Evolutionary conservation across 352 stramenopile genomes (phyloP).

Genomic region (Phytophthora tubulina): DNA sequence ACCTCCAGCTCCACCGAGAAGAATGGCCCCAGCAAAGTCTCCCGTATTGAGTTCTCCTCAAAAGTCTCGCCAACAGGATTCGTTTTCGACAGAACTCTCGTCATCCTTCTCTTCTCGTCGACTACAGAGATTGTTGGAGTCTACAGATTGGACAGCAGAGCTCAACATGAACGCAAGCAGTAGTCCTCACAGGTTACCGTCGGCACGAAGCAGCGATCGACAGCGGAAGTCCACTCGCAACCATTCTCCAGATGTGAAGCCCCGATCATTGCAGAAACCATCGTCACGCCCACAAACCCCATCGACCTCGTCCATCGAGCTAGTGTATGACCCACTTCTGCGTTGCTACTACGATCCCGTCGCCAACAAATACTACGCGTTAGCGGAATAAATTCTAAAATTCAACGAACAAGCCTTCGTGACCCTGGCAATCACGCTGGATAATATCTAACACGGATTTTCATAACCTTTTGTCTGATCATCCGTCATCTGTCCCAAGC

Average conservation of each 20-base stretch:
- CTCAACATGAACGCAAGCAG: conserved; percentile 26
- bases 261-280: conserved; percentile 7
- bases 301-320: conserved; percentile 57
- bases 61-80: neutral
- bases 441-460: conserved; percentile 8
- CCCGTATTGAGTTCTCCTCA: conserved; percentile 23
- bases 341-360: conserved; percentile 88
- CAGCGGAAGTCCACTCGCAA: neutral
- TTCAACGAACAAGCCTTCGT: neutral
- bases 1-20: conserved; percentile 1
- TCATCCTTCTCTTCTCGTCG: conserved; percentile 54
- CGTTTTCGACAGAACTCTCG: conserved; percentile 17
- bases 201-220: neutral
- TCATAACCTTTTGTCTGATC: conserved; percentile 8
- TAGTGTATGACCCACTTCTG: conserved; percentile 88
- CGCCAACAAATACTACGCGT: conserved; percentile 88
- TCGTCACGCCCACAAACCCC: conserved; percentile 14
- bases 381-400: conserved; percentile 61
- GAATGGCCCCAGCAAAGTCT: conserved; percentile 18
- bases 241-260: neutral
- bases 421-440: neutral
- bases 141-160: conserved; percentile 69
- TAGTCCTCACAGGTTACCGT: neutral
- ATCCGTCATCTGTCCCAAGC: conserved; percentile 60
- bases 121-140: conserved; percentile 71